Base-by-base conservation (phyloP, 2,329 filamentous ascomycete genomes). In the Neopestalotiopsis rosae region DNA sequence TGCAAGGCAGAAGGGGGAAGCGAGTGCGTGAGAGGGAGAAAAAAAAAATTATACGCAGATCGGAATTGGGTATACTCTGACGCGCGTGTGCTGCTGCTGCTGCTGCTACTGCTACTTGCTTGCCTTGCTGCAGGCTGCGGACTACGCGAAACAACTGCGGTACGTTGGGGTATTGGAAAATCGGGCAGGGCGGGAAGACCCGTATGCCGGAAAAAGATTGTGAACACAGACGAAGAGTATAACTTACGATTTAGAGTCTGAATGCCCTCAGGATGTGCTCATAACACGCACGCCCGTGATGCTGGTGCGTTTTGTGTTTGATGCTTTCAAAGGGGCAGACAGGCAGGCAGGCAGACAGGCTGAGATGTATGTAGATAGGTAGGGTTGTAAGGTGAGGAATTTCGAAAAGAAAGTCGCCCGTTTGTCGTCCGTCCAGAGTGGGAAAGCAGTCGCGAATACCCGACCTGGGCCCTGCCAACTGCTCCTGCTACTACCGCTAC, bases 251-350 rank as follows among this genome's bases (percentile, higher is more conserved):
- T 14, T 30, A 38, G 49, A 65, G 52, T 38, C 62, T 40, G 62
- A 34, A 28, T 20, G n/a, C n/a, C 20, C 24, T 34, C n/a, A 49
- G 30, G 12, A 10, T 49, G 62, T 49, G 62, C 24, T 49, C 62
- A 65, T 65, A 65, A 65, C 62, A 65, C 62, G 38, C n/a, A 65
- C 62, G 38, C n/a, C 9, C 12, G 24, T 63, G n/a, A 32, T 17
- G 32, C n/a, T 34, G 30, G n/a, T 38, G 32, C 59, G 59, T 24
- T 28, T 28, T 28, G 24, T 28, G 24, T 49, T 13, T 49, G 42
- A n/a, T 49, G n/a, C 45, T 17, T 52, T 52, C 34, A 5, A 38
- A n/a, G 45, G 3, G 45, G 14, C 17, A 17, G 12, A 32, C 30
- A 24, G 24, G 24, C 24, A 28, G 24, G 24, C 24, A 28, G 24